phyloP scores from a whole-genome alignment of 495 filamentous ascomycete species.

The Choiromyces venosus region DNA sequence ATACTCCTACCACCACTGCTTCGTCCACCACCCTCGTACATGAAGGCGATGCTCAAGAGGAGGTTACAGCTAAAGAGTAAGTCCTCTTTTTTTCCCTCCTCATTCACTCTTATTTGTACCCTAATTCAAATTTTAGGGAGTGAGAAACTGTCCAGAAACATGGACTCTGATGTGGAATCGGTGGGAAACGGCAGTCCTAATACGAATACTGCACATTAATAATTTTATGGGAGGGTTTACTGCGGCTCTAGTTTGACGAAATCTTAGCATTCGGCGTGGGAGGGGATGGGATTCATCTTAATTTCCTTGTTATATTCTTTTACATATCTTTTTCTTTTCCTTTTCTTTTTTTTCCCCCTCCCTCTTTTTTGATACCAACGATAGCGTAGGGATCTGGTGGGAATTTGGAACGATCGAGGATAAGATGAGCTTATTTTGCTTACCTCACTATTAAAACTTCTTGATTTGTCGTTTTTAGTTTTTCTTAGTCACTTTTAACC shows the following conservation, averaged over 20 bases:
- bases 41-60: constrained; percentile 33
- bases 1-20: constrained; percentile 39
- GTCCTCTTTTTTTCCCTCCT: not conserved
- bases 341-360: not conserved
- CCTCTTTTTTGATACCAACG: not conserved
- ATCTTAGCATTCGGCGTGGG: not conserved
- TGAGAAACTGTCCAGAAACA: not conserved
- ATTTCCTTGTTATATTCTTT: not conserved
- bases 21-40: constrained; percentile 39
- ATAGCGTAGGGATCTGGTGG: not conserved
- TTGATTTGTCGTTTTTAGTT: not conserved
- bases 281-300: not conserved
- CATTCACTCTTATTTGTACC: not conserved
- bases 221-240: not conserved
- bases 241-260: not conserved
- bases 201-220: not conserved
- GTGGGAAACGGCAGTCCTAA: not conserved
- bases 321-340: not conserved
- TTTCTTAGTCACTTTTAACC: not conserved
- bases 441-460: not conserved
- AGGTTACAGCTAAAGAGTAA: constrained; percentile 23
- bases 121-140: not conserved
- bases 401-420: not conserved
- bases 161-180: not conserved
- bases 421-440: not conserved